These are phyloP conservation scores for Amaranthus hypochondriacus DNA, from an alignment of 148 eudicot species.

Conservation along the genomic window DNA sequence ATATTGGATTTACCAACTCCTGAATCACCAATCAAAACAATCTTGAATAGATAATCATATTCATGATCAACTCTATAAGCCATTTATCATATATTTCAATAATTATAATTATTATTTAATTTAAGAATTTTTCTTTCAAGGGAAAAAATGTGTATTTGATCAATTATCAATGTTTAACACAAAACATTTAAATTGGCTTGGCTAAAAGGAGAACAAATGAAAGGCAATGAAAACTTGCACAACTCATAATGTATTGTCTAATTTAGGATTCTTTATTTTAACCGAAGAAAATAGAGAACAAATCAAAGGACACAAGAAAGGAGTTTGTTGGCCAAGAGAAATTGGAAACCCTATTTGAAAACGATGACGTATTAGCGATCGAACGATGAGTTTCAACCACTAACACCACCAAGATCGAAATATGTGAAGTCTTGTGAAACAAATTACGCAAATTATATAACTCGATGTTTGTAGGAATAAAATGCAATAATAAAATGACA, in stretches of 20 bases:
- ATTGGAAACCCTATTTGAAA: too few species aligned
- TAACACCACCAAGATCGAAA: too few species aligned
- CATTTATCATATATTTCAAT: slow-evolving; percentile 25
- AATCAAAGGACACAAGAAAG: not conserved
- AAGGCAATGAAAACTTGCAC: slow-evolving; percentile 9
- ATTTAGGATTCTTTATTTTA: slow-evolving; percentile 10
- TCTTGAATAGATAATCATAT: slow-evolving; percentile 73
- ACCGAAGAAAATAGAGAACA: not conserved
- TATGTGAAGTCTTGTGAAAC: too few species aligned
- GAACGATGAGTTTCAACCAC: too few species aligned
- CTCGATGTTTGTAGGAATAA: too few species aligned
- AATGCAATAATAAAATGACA: too few species aligned
- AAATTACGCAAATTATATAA: too few species aligned
- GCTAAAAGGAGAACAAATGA: slow-evolving; percentile 5
- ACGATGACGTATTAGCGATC: too few species aligned
- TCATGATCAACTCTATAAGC: slow-evolving; percentile 70
- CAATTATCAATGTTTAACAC: slow-evolving; percentile 10
- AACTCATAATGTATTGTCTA: slow-evolving; percentile 20
- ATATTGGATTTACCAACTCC: slow-evolving; percentile 81
- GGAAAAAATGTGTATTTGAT: not conserved
- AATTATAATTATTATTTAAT: not conserved
- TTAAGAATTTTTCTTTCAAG: not conserved
- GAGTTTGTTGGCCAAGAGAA: too few species aligned
- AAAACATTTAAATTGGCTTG: not conserved
- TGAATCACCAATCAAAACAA: slow-evolving; percentile 71